These are phyloP conservation scores for Citropsis articulata DNA, from an alignment of 345 rosid species.

Conservation along the genomic window DNA sequence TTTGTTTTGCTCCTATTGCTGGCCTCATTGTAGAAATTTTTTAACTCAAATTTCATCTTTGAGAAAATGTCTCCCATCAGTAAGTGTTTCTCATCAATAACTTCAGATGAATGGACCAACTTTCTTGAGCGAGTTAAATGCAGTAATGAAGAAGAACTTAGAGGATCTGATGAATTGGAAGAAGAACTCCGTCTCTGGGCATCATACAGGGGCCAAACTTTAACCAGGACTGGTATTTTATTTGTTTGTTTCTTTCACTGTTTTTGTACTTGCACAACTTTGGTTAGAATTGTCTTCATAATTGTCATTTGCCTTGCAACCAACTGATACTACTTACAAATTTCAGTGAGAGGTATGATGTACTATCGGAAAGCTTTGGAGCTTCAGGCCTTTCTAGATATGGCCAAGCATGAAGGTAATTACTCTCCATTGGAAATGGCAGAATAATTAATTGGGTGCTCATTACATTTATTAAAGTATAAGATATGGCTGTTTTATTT, in stretches of 20 bases:
- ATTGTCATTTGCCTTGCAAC: not conserved
- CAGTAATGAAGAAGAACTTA: constrained; percentile 67
- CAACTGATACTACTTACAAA: constrained; percentile 14
- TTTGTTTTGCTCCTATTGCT: constrained; percentile 3
- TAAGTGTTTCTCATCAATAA: constrained; percentile 12
- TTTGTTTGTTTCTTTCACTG: not conserved
- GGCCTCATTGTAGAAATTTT: not conserved
- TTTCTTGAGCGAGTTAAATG: constrained; percentile 77
- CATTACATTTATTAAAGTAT: not conserved
- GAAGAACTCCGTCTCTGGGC: constrained; percentile 95
- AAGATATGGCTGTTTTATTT: not conserved
- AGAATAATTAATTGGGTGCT: not conserved
- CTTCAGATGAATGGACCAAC: constrained; percentile 93
- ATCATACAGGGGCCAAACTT: constrained; percentile 94
- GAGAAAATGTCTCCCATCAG: not conserved
- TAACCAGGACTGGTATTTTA: constrained; percentile 88
- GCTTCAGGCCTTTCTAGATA: constrained; percentile 99
- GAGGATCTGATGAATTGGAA: constrained; percentile 51
- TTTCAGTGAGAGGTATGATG: constrained; percentile 99
- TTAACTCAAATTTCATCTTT: constrained; percentile 5
- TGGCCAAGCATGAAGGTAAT: constrained; percentile 94
- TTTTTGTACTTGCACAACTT: not conserved
- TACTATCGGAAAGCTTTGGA: constrained; percentile 96
- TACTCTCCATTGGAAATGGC: constrained; percentile 12
- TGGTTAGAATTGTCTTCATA: not conserved